Conservation (phyloP, 2,329 filamentous ascomycete genomes). For the Colletotrichum sp. region DNA sequence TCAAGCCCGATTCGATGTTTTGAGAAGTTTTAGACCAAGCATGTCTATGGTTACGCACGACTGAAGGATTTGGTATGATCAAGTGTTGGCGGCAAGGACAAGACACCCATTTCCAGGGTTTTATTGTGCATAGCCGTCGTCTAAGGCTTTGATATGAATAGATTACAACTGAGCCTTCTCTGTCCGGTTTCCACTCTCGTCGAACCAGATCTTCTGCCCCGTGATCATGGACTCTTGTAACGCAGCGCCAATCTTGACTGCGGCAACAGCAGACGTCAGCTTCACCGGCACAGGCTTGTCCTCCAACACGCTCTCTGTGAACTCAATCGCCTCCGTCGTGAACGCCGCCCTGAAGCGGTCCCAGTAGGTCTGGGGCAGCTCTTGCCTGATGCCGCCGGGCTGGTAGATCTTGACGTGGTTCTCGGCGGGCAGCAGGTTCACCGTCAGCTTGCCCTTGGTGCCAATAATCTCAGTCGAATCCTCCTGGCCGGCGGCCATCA, state of each 20-base stretch:
- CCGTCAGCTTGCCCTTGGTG: conserved; percentile 65
- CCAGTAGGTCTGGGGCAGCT: conserved; percentile 68
- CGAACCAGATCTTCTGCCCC: conserved; percentile 63
- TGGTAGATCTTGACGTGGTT: conserved; percentile 63
- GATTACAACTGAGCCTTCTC: conserved; percentile 1
- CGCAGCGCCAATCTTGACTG: conserved; percentile 65
- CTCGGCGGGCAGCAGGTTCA: conserved; percentile 62
- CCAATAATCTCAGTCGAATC: conserved; percentile 72
- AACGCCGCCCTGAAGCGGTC: conserved; percentile 68
- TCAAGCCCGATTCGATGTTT: not conserved
- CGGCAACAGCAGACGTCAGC: conserved; percentile 60
- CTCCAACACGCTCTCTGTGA: conserved; percentile 63
- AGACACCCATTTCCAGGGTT: not conserved
- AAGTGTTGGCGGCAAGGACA: not conserved
- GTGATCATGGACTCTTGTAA: conserved; percentile 61
- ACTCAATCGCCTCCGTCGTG: conserved; percentile 67
- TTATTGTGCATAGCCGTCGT: not conserved
- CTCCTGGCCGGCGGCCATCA: conserved; percentile 73
- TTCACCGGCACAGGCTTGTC: conserved; percentile 59
- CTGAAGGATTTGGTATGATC: not conserved
- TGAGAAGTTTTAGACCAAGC: not conserved
- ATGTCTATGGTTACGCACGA: not conserved
- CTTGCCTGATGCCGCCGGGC: conserved; percentile 56
- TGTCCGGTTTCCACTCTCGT: conserved; percentile 39
- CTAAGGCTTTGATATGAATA: not conserved